These are phyloP conservation scores for Trichosporon asahii DNA, from an alignment of 1,284 basidiomycete genomes.

Conservation along the genomic window DNA sequence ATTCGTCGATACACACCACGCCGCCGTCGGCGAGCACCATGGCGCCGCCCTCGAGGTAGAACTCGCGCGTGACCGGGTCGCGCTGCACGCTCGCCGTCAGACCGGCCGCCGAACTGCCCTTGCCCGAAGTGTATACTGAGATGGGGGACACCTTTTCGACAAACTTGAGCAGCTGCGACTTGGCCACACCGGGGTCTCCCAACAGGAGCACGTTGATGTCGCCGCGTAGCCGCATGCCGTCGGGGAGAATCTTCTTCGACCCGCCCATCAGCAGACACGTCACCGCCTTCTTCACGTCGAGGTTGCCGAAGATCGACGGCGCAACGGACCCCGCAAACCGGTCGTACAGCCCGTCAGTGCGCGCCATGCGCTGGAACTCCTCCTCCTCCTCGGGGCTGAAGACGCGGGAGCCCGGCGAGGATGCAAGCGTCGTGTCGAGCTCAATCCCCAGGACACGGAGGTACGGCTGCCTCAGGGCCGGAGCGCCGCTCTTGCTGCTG, in stretches of 20 bases:
- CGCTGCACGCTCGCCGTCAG: slow-evolving; percentile 96
- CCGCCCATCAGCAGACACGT: slow-evolving; percentile 93
- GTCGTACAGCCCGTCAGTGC: slow-evolving; percentile 88
- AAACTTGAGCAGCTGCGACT: slow-evolving; percentile 95
- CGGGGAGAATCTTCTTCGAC: slow-evolving; percentile 95
- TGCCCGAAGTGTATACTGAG: slow-evolving; percentile 96
- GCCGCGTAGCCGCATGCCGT: slow-evolving; percentile 94
- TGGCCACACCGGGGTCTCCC: slow-evolving; percentile 97
- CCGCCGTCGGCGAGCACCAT: slow-evolving; percentile 99
- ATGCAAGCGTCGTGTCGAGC: slow-evolving; percentile 62
- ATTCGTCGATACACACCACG: slow-evolving; percentile 99
- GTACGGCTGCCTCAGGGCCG: slow-evolving; percentile 90
- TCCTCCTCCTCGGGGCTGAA: slow-evolving; percentile 97
- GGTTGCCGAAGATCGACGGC: slow-evolving; percentile 94
- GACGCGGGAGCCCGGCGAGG: slow-evolving; percentile 63
- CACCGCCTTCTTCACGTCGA: slow-evolving; percentile 98
- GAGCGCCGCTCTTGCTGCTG: slow-evolving; percentile 71
- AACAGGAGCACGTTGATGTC: slow-evolving; percentile 97
- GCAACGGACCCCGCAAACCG: slow-evolving; percentile 91
- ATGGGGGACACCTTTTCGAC: slow-evolving; percentile 98
- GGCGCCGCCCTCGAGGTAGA: slow-evolving; percentile 97
- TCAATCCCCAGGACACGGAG: slow-evolving; percentile 91
- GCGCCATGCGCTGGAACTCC: slow-evolving; percentile 81
- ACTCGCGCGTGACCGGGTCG: slow-evolving; percentile 91
- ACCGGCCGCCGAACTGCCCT: slow-evolving; percentile 96